Conservation (phyloP, 768 basidiomycete genomes). For the Serendipita sp. region DNA sequence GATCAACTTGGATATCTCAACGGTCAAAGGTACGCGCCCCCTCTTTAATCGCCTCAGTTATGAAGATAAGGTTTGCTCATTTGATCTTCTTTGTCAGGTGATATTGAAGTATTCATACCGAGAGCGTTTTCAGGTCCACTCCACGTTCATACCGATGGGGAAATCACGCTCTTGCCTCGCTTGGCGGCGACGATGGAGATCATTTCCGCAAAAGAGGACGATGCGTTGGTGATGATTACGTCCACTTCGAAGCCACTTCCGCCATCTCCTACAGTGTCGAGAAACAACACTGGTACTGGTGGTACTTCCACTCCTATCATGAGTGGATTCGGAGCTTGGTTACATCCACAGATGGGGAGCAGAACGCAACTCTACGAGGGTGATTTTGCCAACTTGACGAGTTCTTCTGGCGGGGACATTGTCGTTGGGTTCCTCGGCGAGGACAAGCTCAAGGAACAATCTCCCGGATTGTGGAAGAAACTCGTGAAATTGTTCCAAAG, state of each 20-base stretch:
- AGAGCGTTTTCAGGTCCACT: neutral
- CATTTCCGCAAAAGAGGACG: neutral
- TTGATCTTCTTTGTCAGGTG: neutral
- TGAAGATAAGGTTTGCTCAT: neutral
- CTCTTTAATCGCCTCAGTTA: no score
- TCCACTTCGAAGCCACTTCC: neutral
- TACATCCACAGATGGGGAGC: neutral
- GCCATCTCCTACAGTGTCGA: neutral
- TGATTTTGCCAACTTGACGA: neutral
- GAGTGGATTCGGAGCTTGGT: neutral
- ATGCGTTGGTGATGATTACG: neutral
- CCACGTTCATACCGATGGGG: neutral
- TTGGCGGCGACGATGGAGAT: neutral
- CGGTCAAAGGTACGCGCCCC: neutral
- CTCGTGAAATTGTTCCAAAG: neutral
- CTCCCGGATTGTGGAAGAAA: neutral
- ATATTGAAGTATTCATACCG: slow-evolving; percentile 3
- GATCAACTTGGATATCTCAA: neutral
- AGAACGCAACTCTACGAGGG: neutral
- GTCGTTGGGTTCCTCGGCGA: neutral
- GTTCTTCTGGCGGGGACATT: neutral
- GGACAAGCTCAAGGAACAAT: neutral
- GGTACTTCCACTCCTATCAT: neutral
- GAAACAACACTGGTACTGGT: neutral
- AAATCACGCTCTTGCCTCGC: slow-evolving; percentile 5